Base-by-base conservation (phyloP, 2,329 filamentous ascomycete species). In the Fusarium sp. region DNA sequence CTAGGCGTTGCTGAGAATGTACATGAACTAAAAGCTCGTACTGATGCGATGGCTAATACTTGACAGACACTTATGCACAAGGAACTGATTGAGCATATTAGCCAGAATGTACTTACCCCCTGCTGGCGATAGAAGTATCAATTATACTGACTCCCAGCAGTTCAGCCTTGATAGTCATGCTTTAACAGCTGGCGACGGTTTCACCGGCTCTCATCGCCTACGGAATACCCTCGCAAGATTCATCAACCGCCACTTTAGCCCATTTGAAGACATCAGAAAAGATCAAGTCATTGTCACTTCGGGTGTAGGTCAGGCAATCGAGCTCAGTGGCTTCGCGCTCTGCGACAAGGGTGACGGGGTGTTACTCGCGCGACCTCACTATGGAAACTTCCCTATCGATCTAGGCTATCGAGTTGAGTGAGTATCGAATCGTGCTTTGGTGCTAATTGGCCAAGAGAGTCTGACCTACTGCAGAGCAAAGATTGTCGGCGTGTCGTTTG, bases 1-100 rank as follows among this genome's bases (percentile, higher is more conserved):
- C 47, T 65, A 3, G 60, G 60, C 3, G 35, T 64, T 0, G 63
- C 63, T 2, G 60, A 64, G 13, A 63, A 64, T 35, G 63, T 30
- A 33, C 3, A 16, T 10, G 28, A 9, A 28, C 28, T 28, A 28
- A 28, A 28, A 28, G 28, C 28, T 28, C 28, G 8, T 28, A 28
- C 28, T 28, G n/a, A 0, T n/a, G 0, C 6, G 28, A 44, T 5
- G n/a, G 8, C 32, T 64, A 13, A 65, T n/a, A 4, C 6, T 2
- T 6, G 2, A 11, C 4, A 65, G 62, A 65, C 60, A 2, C 19
- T 64, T 0, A 65, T 65, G 63, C 47, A 65, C 5, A 6, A 64
- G 12, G 47, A 65, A 18, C 8, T 65, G 9, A 64, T 40, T 5
- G 9, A 42, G 3, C 40, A 57, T 0, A 64, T 65, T 1, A 47